Evolutionary conservation across 805 yeast species (phyloP).

Genomic region (Ogataea naganishii): DNA sequence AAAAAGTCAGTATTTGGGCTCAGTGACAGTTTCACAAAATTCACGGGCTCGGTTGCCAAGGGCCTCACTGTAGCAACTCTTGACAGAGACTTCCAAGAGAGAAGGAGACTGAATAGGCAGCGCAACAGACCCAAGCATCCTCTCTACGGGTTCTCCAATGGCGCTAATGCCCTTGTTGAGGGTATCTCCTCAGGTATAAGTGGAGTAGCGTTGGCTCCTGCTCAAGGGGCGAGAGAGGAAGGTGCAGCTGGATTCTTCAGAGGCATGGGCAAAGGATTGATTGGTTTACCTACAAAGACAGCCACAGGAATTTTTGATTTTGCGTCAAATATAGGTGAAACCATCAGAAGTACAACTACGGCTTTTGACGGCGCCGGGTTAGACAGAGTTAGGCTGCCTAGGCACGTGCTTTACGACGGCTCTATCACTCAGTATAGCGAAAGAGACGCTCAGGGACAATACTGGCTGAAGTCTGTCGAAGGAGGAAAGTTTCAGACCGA

Average conservation of each 20-base stretch:
- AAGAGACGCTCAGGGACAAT: slow-evolving; percentile 90
- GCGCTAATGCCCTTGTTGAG: slow-evolving; percentile 84
- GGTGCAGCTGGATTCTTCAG: slow-evolving; percentile 91
- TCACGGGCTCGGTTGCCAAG: slow-evolving; percentile 91
- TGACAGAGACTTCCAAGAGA: slow-evolving; percentile 77
- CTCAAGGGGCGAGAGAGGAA: slow-evolving; percentile 78
- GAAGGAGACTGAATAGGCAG: slow-evolving; percentile 64
- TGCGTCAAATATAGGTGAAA: slow-evolving; percentile 89
- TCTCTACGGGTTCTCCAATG: slow-evolving; percentile 71
- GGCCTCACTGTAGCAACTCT: slow-evolving; percentile 87
- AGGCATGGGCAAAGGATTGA: slow-evolving; percentile 90
- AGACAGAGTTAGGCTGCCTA: slow-evolving; percentile 74
- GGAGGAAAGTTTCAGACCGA: slow-evolving; percentile 74
- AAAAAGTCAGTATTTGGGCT: slow-evolving; percentile 93
- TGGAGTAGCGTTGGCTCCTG: slow-evolving; percentile 87
- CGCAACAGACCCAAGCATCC: slow-evolving; percentile 82
- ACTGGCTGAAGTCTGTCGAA: slow-evolving; percentile 75
- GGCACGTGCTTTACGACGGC: slow-evolving; percentile 64
- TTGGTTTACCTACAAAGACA: slow-evolving; percentile 94
- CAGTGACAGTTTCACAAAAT: slow-evolving; percentile 86
- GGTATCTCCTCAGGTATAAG: slow-evolving; percentile 81
- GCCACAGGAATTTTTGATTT: slow-evolving; percentile 92
- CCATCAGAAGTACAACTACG: slow-evolving; percentile 86
- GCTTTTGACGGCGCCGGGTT: slow-evolving; percentile 75
- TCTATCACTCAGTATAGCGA: slow-evolving; percentile 67